Percentiles rank a stretch among this genome's conserved stretches.
These are phyloP conservation scores for Aspergillus candidus DNA, from an alignment of 2,329 filamentous ascomycete genomes.

Conservation along the genomic window DNA sequence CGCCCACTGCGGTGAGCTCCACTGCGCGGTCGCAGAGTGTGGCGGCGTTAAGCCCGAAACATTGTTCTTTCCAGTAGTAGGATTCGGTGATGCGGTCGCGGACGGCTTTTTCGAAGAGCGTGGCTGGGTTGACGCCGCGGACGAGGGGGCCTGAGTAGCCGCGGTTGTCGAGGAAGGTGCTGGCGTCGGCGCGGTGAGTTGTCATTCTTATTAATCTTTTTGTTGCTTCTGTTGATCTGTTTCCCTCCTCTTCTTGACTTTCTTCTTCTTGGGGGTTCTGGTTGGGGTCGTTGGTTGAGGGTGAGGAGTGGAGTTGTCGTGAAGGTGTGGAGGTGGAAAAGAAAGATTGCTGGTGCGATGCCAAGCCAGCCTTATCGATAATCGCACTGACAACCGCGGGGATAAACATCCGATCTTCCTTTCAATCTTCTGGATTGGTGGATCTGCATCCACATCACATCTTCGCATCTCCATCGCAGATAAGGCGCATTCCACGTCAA, in stretches of 20 bases:
- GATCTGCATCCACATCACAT: not conserved
- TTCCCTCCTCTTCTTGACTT: too few species aligned
- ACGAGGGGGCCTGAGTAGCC: constrained; percentile 71
- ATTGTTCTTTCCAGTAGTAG: constrained; percentile 99
- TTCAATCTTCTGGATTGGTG: not conserved
- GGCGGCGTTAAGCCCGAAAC: constrained; percentile 83
- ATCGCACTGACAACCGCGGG: constrained; percentile 29
- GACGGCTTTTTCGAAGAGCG: constrained; percentile 90
- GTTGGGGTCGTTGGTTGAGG: constrained; percentile 3
- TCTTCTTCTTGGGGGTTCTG: not conserved
- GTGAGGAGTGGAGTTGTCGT: not conserved
- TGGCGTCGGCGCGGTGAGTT: constrained; percentile 70
- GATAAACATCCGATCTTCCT: not conserved
- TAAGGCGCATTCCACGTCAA: too few species aligned
- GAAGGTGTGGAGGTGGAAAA: constrained; percentile 4
- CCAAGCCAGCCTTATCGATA: constrained; percentile 35
- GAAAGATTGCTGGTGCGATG: constrained; percentile 6
- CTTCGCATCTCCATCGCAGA: not conserved
- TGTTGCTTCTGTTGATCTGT: too few species aligned
- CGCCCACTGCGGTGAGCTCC: constrained; percentile 76
- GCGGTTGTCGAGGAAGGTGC: constrained; percentile 76
- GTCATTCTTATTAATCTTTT: constrained; percentile 30
- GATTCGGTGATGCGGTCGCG: constrained; percentile 91
- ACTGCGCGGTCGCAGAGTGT: constrained; percentile 82
- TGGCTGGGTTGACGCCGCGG: constrained; percentile 89